A percentile compares a stretch with the other conserved stretches of the same genome.
phyloP scores from a whole-genome alignment of 371 early-diverging fungal genomes.

The Rhizomucor miehei region DNA sequence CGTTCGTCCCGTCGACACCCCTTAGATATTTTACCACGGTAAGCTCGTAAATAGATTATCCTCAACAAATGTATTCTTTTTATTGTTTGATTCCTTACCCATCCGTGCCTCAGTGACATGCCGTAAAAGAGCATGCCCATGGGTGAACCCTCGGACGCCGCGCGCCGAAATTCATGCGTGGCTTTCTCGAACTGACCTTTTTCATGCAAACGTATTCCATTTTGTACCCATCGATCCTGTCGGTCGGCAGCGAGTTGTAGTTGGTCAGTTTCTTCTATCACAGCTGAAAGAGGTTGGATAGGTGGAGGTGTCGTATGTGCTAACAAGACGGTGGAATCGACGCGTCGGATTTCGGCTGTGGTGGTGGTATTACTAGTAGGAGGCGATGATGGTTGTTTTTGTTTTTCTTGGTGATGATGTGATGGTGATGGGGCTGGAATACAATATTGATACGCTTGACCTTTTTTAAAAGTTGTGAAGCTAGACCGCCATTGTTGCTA shows the following conservation, averaged over 20 bases:
- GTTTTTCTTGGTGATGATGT: too few species aligned
- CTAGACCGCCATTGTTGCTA: too few species aligned
- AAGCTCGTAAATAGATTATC: too few species aligned
- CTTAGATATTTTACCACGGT: constrained; percentile 12
- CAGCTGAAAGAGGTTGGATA: constrained; percentile 2
- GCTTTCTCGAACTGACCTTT: constrained; percentile 75
- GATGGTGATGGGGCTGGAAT: constrained; percentile 1
- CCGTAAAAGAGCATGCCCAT: constrained; percentile 87
- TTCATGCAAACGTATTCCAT: constrained; percentile 33
- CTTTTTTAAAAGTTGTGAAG: not conserved
- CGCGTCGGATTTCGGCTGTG: constrained; percentile 1
- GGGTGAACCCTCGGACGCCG: constrained; percentile 72
- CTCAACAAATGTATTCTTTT: too few species aligned
- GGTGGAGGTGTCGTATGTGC: not conserved
- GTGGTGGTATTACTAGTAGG: not conserved
- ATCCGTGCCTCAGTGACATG: constrained; percentile 89
- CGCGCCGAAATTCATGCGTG: constrained; percentile 76
- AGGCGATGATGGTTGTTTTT: too few species aligned
- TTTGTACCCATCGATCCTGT: constrained; percentile 5
- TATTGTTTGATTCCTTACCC: too few species aligned
- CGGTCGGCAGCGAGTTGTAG: not conserved
- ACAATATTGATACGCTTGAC: constrained; percentile 3
- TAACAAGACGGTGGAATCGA: constrained; percentile 6
- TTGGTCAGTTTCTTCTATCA: constrained; percentile 2
- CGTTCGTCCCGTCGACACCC: constrained; percentile 66